Evolutionary conservation across 441 rosid species (phyloP).

Genomic region (Syzygium syzygioides): DNA sequence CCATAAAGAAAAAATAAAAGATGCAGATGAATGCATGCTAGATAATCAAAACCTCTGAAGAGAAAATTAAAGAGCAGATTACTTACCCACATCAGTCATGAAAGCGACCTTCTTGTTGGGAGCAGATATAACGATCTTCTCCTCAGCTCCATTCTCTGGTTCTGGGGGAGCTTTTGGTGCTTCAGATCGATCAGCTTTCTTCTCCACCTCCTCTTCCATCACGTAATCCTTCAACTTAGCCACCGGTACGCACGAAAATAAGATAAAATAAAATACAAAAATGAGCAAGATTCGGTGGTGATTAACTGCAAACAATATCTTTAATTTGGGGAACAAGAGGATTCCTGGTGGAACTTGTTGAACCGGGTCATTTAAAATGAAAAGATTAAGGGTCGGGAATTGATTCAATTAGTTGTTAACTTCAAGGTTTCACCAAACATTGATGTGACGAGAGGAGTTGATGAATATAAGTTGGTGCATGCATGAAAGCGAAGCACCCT

Average conservation of each 20-base stretch:
- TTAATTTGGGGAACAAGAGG: background rate
- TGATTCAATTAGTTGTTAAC: background rate
- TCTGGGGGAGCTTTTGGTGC: background rate
- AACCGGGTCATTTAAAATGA: background rate
- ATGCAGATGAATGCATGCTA: background rate
- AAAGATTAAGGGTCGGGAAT: background rate
- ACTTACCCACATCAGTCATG: background rate
- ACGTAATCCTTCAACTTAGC: conserved; percentile 22
- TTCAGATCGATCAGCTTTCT: conserved; percentile 7
- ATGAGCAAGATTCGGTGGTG: background rate
- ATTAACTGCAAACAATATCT: background rate
- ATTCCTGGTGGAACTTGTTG: background rate
- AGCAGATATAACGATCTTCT: background rate
- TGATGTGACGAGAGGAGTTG: background rate
- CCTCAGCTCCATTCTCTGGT: background rate
- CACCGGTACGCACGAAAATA: background rate
- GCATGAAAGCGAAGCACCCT: background rate
- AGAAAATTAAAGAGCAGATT: background rate
- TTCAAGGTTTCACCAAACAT: background rate
- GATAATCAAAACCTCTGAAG: background rate
- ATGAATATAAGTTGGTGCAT: background rate
- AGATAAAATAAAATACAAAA: background rate
- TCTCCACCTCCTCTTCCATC: conserved; percentile 26
- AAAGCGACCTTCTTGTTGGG: background rate
- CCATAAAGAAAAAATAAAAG: background rate